Base-by-base conservation (phyloP, 129 eudicot species). In the Chrysanthemum seticuspe region DNA sequence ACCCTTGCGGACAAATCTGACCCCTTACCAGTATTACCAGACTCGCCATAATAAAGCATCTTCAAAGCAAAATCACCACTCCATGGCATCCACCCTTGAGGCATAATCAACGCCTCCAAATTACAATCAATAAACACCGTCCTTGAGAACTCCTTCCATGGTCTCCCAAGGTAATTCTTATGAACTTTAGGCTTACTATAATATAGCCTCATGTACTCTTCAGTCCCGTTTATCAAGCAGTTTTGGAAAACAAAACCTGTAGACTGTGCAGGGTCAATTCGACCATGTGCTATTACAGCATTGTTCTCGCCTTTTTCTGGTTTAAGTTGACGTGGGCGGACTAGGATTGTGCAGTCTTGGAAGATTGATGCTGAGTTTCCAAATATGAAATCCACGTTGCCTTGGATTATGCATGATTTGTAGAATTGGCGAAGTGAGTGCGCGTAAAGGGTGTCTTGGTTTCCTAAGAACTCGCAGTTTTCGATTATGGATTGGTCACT, bases 331-430 rank as follows among this genome's bases (percentile, higher is more conserved):
- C 88, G 85, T 3, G 92, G 96, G 2, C 86, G 79, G 1, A 89
- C 53, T 5, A 89, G 79, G 68, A 86, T 83, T 59, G 62, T 65
- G 76, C 92, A 87, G 70, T 87, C 81, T 25, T 90, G 80, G 70
- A 90, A 83, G 74, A 81, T 48, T 27, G 94, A 31, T 8, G 95
- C 91, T 0, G 94, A 83, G 80, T 87, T 85, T 6, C 97, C 97
- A n/a, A 90, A 90, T 49, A 90, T 80, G 83, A 90, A 90, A 76
- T 90, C 97, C 0, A 87, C 89, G n/a, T 87, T 90, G 56, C 97
- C 97, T 29, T 81, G 57, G 12, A 90, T 83, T 3, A 14, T 84
- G 48, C 97, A 87, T 0, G 85, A 77, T 58, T 82, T 85, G 86
- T 85, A 90, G 82, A 67, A 78, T 23, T 90, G 97, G 34, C 97